These are phyloP conservation scores for Erythrophleum fordii DNA, from an alignment of 306 rosid genomes.

Conservation along the genomic window DNA sequence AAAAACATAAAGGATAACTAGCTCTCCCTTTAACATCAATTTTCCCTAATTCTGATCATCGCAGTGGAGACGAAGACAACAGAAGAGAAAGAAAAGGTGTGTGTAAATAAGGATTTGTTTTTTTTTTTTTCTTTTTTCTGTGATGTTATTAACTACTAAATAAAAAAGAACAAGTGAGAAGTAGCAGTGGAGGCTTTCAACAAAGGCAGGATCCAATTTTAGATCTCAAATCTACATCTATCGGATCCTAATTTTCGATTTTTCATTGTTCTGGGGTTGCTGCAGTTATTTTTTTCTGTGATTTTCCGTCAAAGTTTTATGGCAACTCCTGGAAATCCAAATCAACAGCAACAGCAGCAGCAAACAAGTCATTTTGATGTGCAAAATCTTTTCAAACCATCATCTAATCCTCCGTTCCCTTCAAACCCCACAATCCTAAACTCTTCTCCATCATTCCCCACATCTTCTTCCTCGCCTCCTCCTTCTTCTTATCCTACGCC, in stretches of 20 bases:
- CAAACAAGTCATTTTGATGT: constrained; percentile 53
- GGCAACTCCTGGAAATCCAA: constrained; percentile 63
- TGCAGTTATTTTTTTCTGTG: constrained; percentile 13
- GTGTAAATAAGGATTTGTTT: constrained; percentile 12
- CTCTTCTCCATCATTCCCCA: constrained; percentile 57
- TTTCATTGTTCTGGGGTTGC: not conserved
- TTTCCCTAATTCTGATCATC: constrained; percentile 41
- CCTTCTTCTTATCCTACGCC: constrained; percentile 54
- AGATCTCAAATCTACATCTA: constrained; percentile 47
- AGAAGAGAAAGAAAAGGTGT: constrained; percentile 18
- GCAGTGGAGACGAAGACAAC: constrained; percentile 33
- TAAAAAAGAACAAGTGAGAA: constrained; percentile 23
- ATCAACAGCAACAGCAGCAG: constrained; percentile 44
- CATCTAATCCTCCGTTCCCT: constrained; percentile 38
- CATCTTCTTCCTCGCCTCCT: constrained; percentile 47
- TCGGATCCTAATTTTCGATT: constrained; percentile 39
- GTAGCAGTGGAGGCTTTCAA: constrained; percentile 28
- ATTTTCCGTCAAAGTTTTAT: constrained; percentile 43
- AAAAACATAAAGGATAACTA: constrained; percentile 34
- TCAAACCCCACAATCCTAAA: constrained; percentile 42
- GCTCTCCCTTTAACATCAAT: constrained; percentile 27
- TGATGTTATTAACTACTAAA: constrained; percentile 27
- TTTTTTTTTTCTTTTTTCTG: not conserved
- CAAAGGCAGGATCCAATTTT: constrained; percentile 20
- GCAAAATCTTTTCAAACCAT: constrained; percentile 57